These are phyloP conservation scores for Daldinia vernicosa DNA, from an alignment of 495 filamentous ascomycete species.

Conservation along the genomic window DNA sequence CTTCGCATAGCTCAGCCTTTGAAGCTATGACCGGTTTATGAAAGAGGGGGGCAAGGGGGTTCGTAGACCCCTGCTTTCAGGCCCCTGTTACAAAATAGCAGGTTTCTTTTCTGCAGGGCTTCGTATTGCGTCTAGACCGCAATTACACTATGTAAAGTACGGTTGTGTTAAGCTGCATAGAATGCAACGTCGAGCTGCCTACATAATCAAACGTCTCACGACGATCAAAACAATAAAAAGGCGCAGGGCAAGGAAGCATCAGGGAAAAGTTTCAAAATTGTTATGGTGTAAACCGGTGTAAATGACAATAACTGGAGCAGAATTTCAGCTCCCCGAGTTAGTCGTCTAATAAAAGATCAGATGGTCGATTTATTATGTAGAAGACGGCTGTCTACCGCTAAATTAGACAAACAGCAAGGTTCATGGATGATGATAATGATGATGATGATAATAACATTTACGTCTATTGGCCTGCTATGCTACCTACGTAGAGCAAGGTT, in stretches of 20 bases:
- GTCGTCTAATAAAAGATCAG: conserved; percentile 3
- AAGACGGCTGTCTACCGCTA: conserved; percentile 30
- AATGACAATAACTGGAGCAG: not conserved
- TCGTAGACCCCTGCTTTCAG: conserved; percentile 33
- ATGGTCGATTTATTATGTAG: not conserved
- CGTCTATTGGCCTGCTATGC: no score
- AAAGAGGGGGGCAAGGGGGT: conserved; percentile 29
- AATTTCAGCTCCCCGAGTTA: not conserved
- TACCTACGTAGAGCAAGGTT: no score
- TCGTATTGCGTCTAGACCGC: conserved; percentile 24
- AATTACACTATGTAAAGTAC: conserved; percentile 37
- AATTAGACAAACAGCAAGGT: conserved; percentile 35
- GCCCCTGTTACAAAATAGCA: conserved; percentile 26
- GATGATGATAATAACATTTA: no score
- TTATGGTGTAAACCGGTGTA: not conserved
- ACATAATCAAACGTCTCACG: conserved; percentile 17
- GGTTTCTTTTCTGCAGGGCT: conserved; percentile 15
- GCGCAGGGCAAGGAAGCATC: not conserved
- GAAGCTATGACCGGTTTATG: conserved; percentile 30
- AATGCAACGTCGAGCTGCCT: conserved; percentile 23
- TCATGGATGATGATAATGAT: no score
- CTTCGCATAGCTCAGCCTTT: conserved; percentile 18
- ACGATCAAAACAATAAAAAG: conserved; percentile 28
- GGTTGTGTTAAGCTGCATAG: conserved; percentile 12
- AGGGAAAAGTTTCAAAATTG: conserved; percentile 17